Evolutionary conservation across 1,284 basidiomycete genomes (phyloP).

Genomic region (Grifola frondosa): DNA sequence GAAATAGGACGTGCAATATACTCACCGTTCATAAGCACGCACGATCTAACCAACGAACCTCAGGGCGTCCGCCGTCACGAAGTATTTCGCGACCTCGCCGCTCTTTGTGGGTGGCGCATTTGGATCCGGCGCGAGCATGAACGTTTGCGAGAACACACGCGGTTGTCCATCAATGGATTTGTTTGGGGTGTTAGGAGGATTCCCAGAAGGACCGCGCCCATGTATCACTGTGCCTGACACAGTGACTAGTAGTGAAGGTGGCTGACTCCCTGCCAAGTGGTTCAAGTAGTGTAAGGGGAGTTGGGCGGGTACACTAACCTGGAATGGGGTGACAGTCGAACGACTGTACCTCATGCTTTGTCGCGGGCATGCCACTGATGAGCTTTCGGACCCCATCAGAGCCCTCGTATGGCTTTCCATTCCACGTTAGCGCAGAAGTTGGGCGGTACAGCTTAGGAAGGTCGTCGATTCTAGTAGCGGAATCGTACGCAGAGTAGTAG

Average conservation of each 20-base stretch:
- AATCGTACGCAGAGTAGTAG: slow-evolving; percentile 79
- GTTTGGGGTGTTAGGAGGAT: slow-evolving; percentile 49
- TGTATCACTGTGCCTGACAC: slow-evolving; percentile 79
- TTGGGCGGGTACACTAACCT: slow-evolving; percentile 43
- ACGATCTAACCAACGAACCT: slow-evolving; percentile 79
- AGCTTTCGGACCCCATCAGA: slow-evolving; percentile 64
- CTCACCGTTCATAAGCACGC: too few relatives aligned
- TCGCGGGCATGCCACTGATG: slow-evolving; percentile 67
- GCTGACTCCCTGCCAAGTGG: slow-evolving; percentile 59
- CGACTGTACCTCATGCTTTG: slow-evolving; percentile 80
- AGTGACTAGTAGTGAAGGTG: slow-evolving; percentile 74
- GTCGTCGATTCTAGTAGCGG: slow-evolving; percentile 63
- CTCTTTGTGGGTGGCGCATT: slow-evolving; percentile 57
- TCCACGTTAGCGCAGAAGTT: slow-evolving; percentile 77
- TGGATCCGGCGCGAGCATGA: slow-evolving; percentile 78
- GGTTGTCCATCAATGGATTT: slow-evolving; percentile 72
- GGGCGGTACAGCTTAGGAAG: slow-evolving; percentile 77
- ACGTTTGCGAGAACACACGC: slow-evolving; percentile 82
- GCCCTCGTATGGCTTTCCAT: slow-evolving; percentile 78
- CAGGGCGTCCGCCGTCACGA: slow-evolving; percentile 70
- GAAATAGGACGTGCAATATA: too few relatives aligned
- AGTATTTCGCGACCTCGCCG: slow-evolving; percentile 78
- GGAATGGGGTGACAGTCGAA: slow-evolving; percentile 88
- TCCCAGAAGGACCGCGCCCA: slow-evolving; percentile 57
- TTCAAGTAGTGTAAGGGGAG: slow-evolving; percentile 11